Evolutionary conservation across 257 asterid genomes (phyloP), one percentile per base, ranked within the genome.

Genomic region (Leptodermis oblonga): DNA sequence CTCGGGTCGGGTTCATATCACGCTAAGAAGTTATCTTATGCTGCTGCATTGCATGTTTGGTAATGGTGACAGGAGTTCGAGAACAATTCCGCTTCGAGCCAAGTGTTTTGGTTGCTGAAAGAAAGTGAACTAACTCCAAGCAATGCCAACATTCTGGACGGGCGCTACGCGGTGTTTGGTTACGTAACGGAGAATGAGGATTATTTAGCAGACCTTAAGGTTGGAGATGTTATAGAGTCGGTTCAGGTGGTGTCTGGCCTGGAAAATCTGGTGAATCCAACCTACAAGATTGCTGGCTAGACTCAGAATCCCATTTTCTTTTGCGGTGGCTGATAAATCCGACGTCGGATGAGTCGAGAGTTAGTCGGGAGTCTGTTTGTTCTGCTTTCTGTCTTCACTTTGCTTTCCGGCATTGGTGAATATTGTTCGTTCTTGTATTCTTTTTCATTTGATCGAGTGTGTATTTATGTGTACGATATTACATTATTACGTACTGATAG

Each of bases 51-150:
- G 45, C 22, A 60, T 61, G 4, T 36, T 12, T 39, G 49, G 18
- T 62, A 2, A 51, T n/a, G 20, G 62, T 48, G 18, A 52, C 87
- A 94, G 99, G 99, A 94, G 83, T 94, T 94, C 14, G 99, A 94
- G 81, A 79, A 86, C 81, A 89, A 94, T 69, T 94, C 97, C 30
- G 99, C 77, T n/a, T 94, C 99, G 15, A 94, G 99, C 85, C 99
- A 94, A 76, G 88, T 89, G 36, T 91, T 94, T 81, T 94, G 99
- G 99, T 87, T 94, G 31, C 74, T 94, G 87, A 91, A 94, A 85
- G 99, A 94, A 76, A 91, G 97, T 78, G 99, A 94, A 77, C 89
- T 94, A 43, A 94, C 99, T 55, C 99, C 99, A 11, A 91, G 97
- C 90, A 94, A 94, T 48, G 97, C 97, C 80, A 94, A 89, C 81